These are phyloP conservation scores for Marasmius sp. DNA, from an alignment of 1,284 basidiomycete species.

Conservation along the genomic window DNA sequence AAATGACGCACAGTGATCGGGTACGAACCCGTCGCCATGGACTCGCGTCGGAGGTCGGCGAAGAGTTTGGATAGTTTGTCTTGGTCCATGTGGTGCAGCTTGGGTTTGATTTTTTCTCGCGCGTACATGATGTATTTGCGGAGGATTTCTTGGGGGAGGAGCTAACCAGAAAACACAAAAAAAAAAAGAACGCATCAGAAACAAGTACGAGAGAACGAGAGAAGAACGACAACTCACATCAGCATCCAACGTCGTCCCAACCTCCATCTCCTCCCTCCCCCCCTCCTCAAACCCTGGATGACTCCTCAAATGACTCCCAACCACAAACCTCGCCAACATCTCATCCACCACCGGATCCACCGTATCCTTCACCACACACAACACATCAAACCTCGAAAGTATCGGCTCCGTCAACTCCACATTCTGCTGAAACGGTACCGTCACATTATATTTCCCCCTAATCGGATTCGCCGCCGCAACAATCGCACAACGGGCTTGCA, in stretches of 20 bases:
- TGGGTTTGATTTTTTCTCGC: constrained; percentile 88
- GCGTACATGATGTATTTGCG: constrained; percentile 99
- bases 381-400: constrained; percentile 96
- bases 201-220: background rate
- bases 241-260: constrained; percentile 86
- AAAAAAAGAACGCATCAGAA: constrained; percentile 3
- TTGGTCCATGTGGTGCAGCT: constrained; percentile 93
- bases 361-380: constrained; percentile 97
- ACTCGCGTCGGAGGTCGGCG: constrained; percentile 95
- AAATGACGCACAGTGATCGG: constrained; percentile 98
- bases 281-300: constrained; percentile 91
- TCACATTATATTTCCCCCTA: constrained; percentile 95
- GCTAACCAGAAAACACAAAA: constrained; percentile 57
- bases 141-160: constrained; percentile 96
- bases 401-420: constrained; percentile 99
- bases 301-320: constrained; percentile 91
- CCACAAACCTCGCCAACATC: constrained; percentile 94
- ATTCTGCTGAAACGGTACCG: constrained; percentile 97
- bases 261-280: constrained; percentile 84
- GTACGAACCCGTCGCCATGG: constrained; percentile 94
- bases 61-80: constrained; percentile 95
- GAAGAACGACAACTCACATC: constrained; percentile 58
- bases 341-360: constrained; percentile 98
- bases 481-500: constrained; percentile 97
- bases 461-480: constrained; percentile 98